Base-by-base conservation (phyloP, 1,284 basidiomycete genomes). In the Coniferiporia sulphurascens region DNA sequence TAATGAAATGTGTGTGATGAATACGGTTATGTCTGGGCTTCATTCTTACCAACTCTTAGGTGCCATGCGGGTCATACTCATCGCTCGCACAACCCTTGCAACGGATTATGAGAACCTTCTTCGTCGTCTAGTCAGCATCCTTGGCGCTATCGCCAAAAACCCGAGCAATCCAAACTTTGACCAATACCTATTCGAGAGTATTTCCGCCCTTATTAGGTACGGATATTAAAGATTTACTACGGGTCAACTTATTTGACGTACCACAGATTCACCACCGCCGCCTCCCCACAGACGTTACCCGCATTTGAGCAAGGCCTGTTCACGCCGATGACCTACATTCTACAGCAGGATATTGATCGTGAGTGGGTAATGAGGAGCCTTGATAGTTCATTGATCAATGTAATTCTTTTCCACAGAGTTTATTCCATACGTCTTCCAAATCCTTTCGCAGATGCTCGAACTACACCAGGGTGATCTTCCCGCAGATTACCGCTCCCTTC, bases 151-250 rank as follows among this genome's bases (percentile, higher is more conserved):
- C 66, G 91, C 89, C 64, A 93, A 91, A 76, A 99, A 99, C 70
- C 96, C 97, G 12, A 94, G 91, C 72, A 99, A 99, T 73, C 96
- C 97, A 0, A 87, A 90, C 64, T 99, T 99, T 74, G 95, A 95
- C 72, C 97, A 99, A 70, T 98, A 94, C 70, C 90, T 93, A 64
- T 99, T 99, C 69, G 96, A 99, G 77, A 91, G 89, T 69, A 86
- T 99, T 44, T 90, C 95, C 13, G 95, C 91, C 0, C 76, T 99
- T 65, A 89, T 98, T 74, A 83, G 92, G 89, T 91, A 60, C 45
- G 74, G 65, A 27, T 52, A 51, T 15, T 44, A 50, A n/a, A 38
- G 41, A 13, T 48, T n/a, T 43, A 9, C 13, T 21, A 13, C 17
- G 50, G 13, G 52, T 44, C 53, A 62, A 52, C 53, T 60, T 27